These are phyloP conservation scores for Harringtonia lauricola DNA, from an alignment of 2,329 filamentous ascomycete species.

Conservation along the genomic window DNA sequence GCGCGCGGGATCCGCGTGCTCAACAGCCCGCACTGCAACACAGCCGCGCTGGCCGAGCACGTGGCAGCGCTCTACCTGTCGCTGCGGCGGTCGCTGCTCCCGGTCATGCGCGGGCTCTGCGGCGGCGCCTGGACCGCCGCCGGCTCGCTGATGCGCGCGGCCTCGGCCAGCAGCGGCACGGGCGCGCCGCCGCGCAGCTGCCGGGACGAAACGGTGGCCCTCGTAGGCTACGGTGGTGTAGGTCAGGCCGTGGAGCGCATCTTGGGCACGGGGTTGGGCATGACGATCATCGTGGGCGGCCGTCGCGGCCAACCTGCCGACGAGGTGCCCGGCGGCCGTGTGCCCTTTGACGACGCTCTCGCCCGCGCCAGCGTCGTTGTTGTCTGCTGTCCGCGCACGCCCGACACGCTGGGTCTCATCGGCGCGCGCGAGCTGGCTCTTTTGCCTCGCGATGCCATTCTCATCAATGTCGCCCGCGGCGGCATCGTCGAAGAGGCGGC, in stretches of 20 bases:
- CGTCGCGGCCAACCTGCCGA: constrained; percentile 4
- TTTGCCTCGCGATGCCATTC: constrained; percentile 16
- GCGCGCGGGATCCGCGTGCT: constrained; percentile 18
- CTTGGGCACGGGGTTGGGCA: constrained; percentile 16
- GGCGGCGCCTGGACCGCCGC: constrained; percentile 12
- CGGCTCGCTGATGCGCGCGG: constrained; percentile 12
- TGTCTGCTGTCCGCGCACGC: constrained; percentile 22
- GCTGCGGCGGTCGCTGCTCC: constrained; percentile 22
- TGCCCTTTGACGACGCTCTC: constrained; percentile 12
- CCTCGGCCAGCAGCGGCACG: constrained; percentile 9
- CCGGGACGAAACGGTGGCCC: constrained; percentile 15
- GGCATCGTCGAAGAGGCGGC: constrained; percentile 22
- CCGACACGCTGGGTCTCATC: constrained; percentile 16
- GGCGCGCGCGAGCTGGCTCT: constrained; percentile 11
- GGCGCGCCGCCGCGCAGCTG: constrained; percentile 11
- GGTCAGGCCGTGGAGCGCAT: constrained; percentile 19
- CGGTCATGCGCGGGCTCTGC: constrained; percentile 17
- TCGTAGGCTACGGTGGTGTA: constrained; percentile 24
- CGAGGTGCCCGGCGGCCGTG: constrained; percentile 8
- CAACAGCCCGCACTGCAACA: constrained; percentile 20
- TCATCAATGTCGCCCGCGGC: constrained; percentile 24
- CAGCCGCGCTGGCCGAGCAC: constrained; percentile 17
- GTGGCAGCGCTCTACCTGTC: constrained; percentile 16
- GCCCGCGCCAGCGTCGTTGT: constrained; percentile 18
- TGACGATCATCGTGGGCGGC: constrained; percentile 18